A percentile compares a stretch with the other conserved stretches of the same genome.
Evolutionary conservation across 495 filamentous ascomycete genomes (phyloP).

Genomic region (Penicillium goetzii): DNA sequence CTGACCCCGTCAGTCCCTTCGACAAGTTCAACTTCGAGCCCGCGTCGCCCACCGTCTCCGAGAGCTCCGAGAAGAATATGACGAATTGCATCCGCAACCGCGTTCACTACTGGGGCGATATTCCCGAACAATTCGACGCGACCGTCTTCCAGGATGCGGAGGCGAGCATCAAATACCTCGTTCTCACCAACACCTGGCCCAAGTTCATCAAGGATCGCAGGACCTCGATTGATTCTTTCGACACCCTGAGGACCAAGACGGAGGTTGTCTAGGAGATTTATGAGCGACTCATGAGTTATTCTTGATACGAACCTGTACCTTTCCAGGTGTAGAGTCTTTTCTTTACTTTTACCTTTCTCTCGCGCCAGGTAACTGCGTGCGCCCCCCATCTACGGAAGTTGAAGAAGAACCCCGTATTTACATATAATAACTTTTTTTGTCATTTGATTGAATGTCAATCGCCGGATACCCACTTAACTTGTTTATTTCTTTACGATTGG

Average conservation of each 20-base stretch:
- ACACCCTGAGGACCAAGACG: conserved; percentile 10
- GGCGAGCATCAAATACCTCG: conserved; percentile 66
- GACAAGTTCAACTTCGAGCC: conserved; percentile 28
- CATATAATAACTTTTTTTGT: conserved; percentile 7
- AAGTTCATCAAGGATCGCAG: conserved; percentile 54
- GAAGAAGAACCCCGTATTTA: conserved; percentile 4
- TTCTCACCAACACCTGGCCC: conserved; percentile 72
- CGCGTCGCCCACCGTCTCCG: conserved; percentile 26
- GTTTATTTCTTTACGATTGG: conserved; percentile 1
- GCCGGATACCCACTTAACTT: conserved; percentile 7
- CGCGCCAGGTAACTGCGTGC: not conserved
- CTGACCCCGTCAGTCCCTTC: conserved; percentile 39
- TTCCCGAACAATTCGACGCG: conserved; percentile 55
- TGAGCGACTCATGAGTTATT: conserved; percentile 5
- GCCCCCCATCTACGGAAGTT: conserved; percentile 1
- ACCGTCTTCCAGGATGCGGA: conserved; percentile 63
- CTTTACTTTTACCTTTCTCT: not conserved
- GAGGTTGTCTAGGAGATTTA: conserved; percentile 15
- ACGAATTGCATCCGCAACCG: conserved; percentile 30
- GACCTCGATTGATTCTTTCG: conserved; percentile 26
- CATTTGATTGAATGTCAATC: conserved; percentile 4
- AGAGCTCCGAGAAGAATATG: conserved; percentile 30
- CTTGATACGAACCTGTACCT: conserved; percentile 20
- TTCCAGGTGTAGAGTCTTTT: conserved; percentile 1
- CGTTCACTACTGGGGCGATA: conserved; percentile 41